Conservation (phyloP, 2,329 filamentous ascomycete genomes). For the Scorias spongiosa region DNA sequence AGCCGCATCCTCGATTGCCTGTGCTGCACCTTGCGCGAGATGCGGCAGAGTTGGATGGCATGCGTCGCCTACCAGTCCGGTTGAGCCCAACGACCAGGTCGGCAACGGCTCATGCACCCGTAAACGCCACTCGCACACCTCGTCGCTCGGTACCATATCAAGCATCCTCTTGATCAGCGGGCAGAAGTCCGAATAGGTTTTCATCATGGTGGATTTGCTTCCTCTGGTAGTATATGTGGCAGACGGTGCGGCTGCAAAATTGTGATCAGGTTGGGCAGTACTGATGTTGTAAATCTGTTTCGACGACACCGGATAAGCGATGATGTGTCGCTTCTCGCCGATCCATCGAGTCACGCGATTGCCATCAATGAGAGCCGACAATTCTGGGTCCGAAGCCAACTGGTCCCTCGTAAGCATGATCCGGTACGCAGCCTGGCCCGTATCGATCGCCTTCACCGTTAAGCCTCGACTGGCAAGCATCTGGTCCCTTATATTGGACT, state of each 20-base stretch:
- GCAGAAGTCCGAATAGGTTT: conserved; percentile 45
- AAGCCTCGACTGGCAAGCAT: conserved; percentile 41
- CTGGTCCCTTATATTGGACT: conserved; percentile 29
- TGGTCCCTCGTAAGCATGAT: conserved; percentile 58
- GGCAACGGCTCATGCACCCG: conserved; percentile 46
- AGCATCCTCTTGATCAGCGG: conserved; percentile 46
- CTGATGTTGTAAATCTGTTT: conserved; percentile 54
- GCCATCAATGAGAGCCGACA: conserved; percentile 50
- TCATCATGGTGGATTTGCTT: conserved; percentile 44
- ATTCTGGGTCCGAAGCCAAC: conserved; percentile 51
- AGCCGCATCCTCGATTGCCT: conserved; percentile 49
- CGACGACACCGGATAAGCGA: conserved; percentile 58
- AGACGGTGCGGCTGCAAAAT: conserved; percentile 42
- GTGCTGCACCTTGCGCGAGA: conserved; percentile 48
- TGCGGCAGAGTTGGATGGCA: conserved; percentile 51
- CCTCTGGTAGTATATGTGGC: conserved; percentile 50
- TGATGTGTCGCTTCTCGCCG: conserved; percentile 58
- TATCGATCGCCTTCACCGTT: conserved; percentile 46
- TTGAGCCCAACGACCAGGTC: conserved; percentile 42
- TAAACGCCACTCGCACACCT: conserved; percentile 52
- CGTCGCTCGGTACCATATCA: conserved; percentile 45
- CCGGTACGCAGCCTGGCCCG: conserved; percentile 62
- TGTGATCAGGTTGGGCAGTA: conserved; percentile 44
- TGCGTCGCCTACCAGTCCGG: conserved; percentile 43
- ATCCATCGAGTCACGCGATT: conserved; percentile 62